A percentile compares a stretch with the other conserved stretches of the same genome.
Conservation (phyloP, 2,329 filamentous ascomycete genomes). For the Arthrobotrys musiformis region DNA sequence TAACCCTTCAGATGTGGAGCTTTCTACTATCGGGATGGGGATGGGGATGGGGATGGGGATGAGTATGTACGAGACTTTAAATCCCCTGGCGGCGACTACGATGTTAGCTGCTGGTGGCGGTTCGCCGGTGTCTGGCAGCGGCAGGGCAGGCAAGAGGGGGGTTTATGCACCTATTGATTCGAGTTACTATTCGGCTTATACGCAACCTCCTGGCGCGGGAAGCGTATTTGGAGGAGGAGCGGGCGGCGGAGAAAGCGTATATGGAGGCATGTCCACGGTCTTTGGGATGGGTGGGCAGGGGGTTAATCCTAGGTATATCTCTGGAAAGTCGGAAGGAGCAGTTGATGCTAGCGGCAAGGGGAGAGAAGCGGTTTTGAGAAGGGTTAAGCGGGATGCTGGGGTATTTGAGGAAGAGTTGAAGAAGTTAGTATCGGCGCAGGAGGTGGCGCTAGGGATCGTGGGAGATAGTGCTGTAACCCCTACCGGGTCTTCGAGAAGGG, state of each 20-base stretch:
- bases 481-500: not conserved
- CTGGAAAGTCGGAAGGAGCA: conserved; percentile 50
- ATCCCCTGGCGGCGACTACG: conserved; percentile 33
- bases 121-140: not conserved
- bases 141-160: conserved; percentile 38
- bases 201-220: conserved; percentile 8
- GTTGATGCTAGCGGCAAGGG: conserved; percentile 26
- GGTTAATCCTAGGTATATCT: conserved; percentile 51
- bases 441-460: conserved; percentile 40
- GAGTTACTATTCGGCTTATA: conserved; percentile 50
- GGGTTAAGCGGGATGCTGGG: conserved; percentile 44
- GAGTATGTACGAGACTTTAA: conserved; percentile 53
- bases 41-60: conserved; percentile 54
- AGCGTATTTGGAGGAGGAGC: not conserved
- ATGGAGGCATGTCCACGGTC: conserved; percentile 15
- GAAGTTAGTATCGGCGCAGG: conserved; percentile 31
- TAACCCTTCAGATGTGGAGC: conserved; percentile 45
- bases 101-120: conserved; percentile 20
- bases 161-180: conserved; percentile 52
- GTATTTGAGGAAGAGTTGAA: conserved; percentile 45
- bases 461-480: not conserved
- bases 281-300: conserved; percentile 29
- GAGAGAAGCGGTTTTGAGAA: conserved; percentile 37
- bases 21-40: conserved; percentile 50
- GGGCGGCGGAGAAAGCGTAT: conserved; percentile 20